Evolutionary conservation across 805 yeast species (phyloP), one percentile per base, ranked within the genome.

Genomic region (Yarrowia keelungensis): DNA sequence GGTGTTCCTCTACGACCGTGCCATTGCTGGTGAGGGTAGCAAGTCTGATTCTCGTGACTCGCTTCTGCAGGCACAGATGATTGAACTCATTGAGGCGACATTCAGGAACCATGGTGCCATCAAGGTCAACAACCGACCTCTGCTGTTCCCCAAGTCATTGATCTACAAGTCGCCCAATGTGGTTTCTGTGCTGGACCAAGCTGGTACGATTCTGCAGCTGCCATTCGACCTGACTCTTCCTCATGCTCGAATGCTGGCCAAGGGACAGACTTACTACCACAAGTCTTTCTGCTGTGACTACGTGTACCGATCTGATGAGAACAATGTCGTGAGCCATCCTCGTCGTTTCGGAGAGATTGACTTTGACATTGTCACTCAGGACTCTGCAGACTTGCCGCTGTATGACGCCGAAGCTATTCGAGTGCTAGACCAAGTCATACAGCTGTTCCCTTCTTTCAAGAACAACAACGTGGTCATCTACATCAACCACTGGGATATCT

Each of bases 211-310:
- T 3, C 79, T 95, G 42, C 97, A 93, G 72, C 79, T 95, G 42
- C 97, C 97, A 2, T 92, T 90, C 75, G 99, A 95, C 76, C 81
- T 93, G 71, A 90, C 97, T 0, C 80, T 93, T 42, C 98, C 99
- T 0, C 85, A 90, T 81, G 99, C 99, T 0, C 82, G 98, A 72
- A 82, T 87, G 62, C 77, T 95, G 41, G 92, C 97, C 2, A 86
- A 89, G 68, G 81, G 82, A n/a, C 83, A 82, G 19, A 81, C 86
- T 2, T 79, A 84, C 2, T 76, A 79, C 67, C 80, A 80, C 68
- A 93, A 94, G 76, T 80, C 89, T 16, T 94, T 81, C 76, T 82
- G 96, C 38, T 86, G 89, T 71, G 97, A 91, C 64, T 86, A 87
- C 73, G 98, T 95, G 1, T 95, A 87, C 76, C 83, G 98, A 62